These are phyloP conservation scores for Debaryomyces robertsiae DNA, from an alignment of 1,139 yeast genomes.

Conservation along the genomic window DNA sequence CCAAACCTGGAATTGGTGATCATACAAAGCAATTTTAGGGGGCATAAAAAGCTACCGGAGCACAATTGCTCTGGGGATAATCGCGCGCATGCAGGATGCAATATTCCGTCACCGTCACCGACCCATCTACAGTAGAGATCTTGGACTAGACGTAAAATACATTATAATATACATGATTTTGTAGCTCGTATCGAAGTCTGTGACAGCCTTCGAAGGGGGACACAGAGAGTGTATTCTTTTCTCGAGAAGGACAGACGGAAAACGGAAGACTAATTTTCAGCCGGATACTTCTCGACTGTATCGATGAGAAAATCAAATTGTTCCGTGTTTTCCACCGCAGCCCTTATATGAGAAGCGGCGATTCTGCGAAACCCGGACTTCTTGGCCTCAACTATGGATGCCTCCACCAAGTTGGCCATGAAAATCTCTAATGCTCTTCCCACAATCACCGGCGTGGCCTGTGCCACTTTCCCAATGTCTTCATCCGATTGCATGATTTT, in stretches of 20 bases:
- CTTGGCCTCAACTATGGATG: constrained; percentile 77
- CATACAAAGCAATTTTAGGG: constrained; percentile 9
- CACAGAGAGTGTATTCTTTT: no score
- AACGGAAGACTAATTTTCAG: constrained; percentile 22
- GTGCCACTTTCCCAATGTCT: constrained; percentile 97
- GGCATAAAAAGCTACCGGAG: not conserved
- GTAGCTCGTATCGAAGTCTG: no score
- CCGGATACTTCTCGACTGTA: constrained; percentile 60
- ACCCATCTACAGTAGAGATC: not conserved
- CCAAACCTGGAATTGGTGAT: constrained; percentile 4
- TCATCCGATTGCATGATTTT: constrained; percentile 98
- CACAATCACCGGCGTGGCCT: constrained; percentile 95
- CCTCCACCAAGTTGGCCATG: constrained; percentile 86
- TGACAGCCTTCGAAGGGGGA: no score
- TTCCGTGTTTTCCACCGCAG: constrained; percentile 83
- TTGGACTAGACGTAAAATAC: constrained; percentile 6
- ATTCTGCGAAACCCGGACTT: constrained; percentile 78
- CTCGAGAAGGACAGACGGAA: no score
- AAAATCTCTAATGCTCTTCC: constrained; percentile 93
- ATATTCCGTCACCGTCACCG: no score
- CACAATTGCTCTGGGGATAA: constrained; percentile 3
- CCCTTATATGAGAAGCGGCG: constrained; percentile 78
- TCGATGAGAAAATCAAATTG: constrained; percentile 90
- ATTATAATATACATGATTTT: constrained; percentile 5
- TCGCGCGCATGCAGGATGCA: no score